These are phyloP conservation scores for Tylopilus plumbeoviolaceoides DNA, from an alignment of 768 basidiomycete species.

Conservation along the genomic window DNA sequence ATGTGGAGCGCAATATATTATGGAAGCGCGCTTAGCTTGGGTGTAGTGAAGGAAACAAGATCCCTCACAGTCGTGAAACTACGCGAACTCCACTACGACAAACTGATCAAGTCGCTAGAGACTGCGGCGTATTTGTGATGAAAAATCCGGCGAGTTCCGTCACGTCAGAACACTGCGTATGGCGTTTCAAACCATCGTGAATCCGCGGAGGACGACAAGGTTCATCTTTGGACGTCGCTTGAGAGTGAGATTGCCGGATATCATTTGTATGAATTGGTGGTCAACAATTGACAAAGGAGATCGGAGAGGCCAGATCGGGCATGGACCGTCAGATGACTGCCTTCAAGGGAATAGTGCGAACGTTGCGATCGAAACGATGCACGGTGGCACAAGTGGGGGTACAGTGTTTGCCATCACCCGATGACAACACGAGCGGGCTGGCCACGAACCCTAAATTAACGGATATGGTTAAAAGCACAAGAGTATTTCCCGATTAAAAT, in stretches of 20 bases:
- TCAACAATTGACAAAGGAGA: background rate
- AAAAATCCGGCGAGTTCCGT: constrained; percentile 12
- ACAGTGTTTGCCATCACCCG: constrained; percentile 20
- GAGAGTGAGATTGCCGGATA: background rate
- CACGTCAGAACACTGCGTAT: constrained; percentile 5
- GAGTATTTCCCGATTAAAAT: constrained; percentile 24
- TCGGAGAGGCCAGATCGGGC: constrained; percentile 22
- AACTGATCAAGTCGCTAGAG: background rate
- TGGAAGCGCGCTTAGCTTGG: background rate
- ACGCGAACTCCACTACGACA: background rate
- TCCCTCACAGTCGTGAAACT: background rate
- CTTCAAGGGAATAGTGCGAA: constrained; percentile 13
- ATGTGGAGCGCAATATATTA: background rate
- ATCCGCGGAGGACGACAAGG: constrained; percentile 22
- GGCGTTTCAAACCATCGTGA: constrained; percentile 21
- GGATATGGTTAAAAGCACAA: constrained; percentile 26
- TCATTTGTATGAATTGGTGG: background rate
- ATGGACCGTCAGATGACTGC: constrained; percentile 15
- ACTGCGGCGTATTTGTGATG: background rate
- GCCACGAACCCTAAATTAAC: constrained; percentile 29
- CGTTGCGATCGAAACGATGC: constrained; percentile 8
- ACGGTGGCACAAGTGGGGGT: constrained; percentile 3
- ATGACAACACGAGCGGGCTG: constrained; percentile 10
- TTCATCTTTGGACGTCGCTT: constrained; percentile 4
- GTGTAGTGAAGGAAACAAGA: background rate